These are phyloP conservation scores for Hyphopichia khmerensis DNA, from an alignment of 1,139 yeast species.

Conservation along the genomic window DNA sequence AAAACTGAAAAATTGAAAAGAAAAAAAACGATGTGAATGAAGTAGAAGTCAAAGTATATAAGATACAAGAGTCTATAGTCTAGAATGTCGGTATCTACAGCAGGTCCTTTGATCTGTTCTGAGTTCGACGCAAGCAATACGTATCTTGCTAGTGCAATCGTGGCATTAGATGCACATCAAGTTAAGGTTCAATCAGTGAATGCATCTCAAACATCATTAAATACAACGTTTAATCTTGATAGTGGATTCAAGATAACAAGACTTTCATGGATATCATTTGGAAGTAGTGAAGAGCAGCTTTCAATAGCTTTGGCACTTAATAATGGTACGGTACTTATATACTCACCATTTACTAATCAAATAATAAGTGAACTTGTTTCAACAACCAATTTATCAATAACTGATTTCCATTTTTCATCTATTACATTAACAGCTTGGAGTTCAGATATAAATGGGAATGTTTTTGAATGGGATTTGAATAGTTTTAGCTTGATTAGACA, in stretches of 20 bases:
- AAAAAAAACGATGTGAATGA: background rate
- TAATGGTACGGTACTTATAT: constrained; percentile 63
- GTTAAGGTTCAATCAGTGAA: constrained; percentile 60
- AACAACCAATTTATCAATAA: constrained; percentile 51
- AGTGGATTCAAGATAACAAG: constrained; percentile 53
- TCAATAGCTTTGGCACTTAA: constrained; percentile 65
- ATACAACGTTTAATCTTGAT: constrained; percentile 51
- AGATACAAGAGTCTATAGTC: too few species aligned
- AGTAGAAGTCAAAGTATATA: too few species aligned
- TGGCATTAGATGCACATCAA: constrained; percentile 74
- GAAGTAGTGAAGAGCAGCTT: constrained; percentile 33
- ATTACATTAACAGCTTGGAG: constrained; percentile 55
- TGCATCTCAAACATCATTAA: constrained; percentile 34
- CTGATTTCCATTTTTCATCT: constrained; percentile 49
- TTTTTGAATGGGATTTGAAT: constrained; percentile 64
- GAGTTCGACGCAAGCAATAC: constrained; percentile 57
- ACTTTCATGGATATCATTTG: constrained; percentile 52
- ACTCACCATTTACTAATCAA: constrained; percentile 65
- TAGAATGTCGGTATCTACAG: background rate
- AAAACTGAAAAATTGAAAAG: background rate
- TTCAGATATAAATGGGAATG: constrained; percentile 59
- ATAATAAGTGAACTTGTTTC: constrained; percentile 51
- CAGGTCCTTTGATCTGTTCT: constrained; percentile 3
- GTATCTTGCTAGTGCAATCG: constrained; percentile 64
- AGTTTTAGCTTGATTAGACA: constrained; percentile 40